Base-by-base conservation (phyloP, 2,329 filamentous ascomycete species). In the Anthostomella pinea region DNA sequence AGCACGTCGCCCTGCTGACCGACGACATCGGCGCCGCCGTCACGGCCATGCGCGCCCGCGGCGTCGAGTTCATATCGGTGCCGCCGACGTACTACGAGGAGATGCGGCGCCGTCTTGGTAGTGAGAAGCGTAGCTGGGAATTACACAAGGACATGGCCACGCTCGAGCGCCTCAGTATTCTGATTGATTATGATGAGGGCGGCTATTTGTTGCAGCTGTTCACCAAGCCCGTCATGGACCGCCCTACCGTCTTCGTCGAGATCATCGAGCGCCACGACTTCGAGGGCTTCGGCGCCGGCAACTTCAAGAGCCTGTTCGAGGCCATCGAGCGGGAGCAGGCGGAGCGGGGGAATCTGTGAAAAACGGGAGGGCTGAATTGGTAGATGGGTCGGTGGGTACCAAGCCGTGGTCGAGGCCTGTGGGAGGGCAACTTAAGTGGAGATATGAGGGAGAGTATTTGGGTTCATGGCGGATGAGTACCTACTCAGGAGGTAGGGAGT, bases 291-390 rank as follows among this genome's bases (percentile, higher is more conserved):
- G 90, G 91, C 4, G 91, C 90, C 0, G 91, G 91, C 1, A 97
- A 96, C 64, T 96, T 96, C 70, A 95, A 89, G 78, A 89, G 84
- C 43, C 57, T 96, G 53, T 96, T 96, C 56, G 90, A 96, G 72
- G 90, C 91, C 3, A 94, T 96, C 61, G 91, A 96, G 74, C 72
- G 90, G 33, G 90, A 96, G 64, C 91, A 96, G 72, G 88, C 81
- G 29, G 72, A 85, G 62, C 73, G 90, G 38, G 90, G 91, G 2
- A 96, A 95, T 59, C 61, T 95, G 65, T 87, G 65, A 65, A 25
- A 23, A n/a, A 27, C 6, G 18, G 16, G n/a, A n/a, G n/a, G n/a
- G n/a, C n/a, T n/a, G n/a, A n/a, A n/a, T n/a, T n/a, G n/a, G n/a
- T n/a, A n/a, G n/a, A n/a, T n/a, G n/a, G n/a, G n/a, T n/a, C n/a